Evolutionary conservation across 495 filamentous ascomycete species (phyloP).

Genomic region (Baudoinia panamericana): DNA sequence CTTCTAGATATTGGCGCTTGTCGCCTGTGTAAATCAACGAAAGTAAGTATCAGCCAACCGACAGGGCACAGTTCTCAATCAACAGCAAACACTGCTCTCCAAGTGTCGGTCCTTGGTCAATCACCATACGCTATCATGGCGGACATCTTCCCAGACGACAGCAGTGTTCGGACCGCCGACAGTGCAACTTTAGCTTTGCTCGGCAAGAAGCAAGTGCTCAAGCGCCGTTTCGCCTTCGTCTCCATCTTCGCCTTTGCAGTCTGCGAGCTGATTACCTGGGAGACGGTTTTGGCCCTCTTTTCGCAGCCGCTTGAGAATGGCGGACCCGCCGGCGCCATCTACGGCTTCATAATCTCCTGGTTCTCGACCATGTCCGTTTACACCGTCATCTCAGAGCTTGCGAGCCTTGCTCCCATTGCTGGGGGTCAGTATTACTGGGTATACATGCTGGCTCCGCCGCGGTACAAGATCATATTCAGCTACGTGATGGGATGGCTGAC

Average conservation of each 20-base stretch:
- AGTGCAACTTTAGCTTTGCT: constrained; percentile 8
- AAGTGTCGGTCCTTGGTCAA: too few species aligned
- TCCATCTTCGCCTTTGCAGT: constrained; percentile 16
- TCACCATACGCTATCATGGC: constrained; percentile 6
- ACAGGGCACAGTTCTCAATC: neutral
- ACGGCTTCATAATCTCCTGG: constrained; percentile 20
- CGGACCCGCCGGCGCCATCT: constrained; percentile 26
- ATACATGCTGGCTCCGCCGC: constrained; percentile 25
- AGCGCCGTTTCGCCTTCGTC: constrained; percentile 12
- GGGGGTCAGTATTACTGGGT: constrained; percentile 24
- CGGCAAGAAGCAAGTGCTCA: constrained; percentile 23
- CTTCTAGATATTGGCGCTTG: constrained; percentile 1
- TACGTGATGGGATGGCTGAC: constrained; percentile 27
- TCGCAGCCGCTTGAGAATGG: constrained; percentile 24
- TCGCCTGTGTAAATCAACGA: neutral
- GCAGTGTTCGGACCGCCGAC: neutral
- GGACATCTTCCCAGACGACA: neutral
- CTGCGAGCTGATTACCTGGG: constrained; percentile 16
- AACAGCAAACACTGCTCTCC: too few species aligned
- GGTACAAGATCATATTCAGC: constrained; percentile 23
- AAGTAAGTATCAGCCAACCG: neutral
- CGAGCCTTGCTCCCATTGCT: constrained; percentile 23
- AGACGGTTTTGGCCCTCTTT: constrained; percentile 15
- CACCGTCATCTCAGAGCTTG: constrained; percentile 24
- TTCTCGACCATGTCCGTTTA: constrained; percentile 17